Evolutionary conservation across 768 basidiomycete genomes (phyloP).

Genomic region (Boletus tomentosulus): DNA sequence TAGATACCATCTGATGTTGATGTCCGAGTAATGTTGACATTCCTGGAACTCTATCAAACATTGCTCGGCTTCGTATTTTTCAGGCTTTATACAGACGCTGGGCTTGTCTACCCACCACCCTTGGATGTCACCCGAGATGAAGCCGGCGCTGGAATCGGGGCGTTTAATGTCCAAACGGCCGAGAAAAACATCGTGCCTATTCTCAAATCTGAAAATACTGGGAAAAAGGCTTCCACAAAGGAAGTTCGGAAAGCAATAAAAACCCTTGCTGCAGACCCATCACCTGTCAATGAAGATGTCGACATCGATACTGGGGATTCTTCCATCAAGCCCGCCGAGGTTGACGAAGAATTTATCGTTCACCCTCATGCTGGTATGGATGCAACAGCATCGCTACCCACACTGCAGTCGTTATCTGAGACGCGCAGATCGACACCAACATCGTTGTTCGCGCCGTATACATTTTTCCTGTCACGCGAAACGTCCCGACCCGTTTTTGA

Average conservation of each 20-base stretch:
- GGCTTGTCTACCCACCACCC: slow-evolving; percentile 93
- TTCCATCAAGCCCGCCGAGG: slow-evolving; percentile 29
- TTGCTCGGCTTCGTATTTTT: slow-evolving; percentile 93
- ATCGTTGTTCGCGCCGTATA: slow-evolving; percentile 79
- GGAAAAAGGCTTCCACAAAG: slow-evolving; percentile 48
- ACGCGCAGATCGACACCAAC: slow-evolving; percentile 53
- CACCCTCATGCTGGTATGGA: slow-evolving; percentile 53
- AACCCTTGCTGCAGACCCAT: slow-evolving; percentile 32
- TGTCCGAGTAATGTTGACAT: slow-evolving; percentile 96
- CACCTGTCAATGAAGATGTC: slow-evolving; percentile 31
- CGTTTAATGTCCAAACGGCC: slow-evolving; percentile 69
- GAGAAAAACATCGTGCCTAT: slow-evolving; percentile 21
- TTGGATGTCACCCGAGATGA: slow-evolving; percentile 82
- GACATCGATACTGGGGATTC: slow-evolving; percentile 36
- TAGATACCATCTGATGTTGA: slow-evolving; percentile 95
- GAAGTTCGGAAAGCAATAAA: slow-evolving; percentile 50
- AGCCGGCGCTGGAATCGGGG: slow-evolving; percentile 80
- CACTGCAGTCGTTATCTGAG: slow-evolving; percentile 60
- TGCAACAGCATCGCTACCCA: slow-evolving; percentile 51
- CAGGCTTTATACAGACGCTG: slow-evolving; percentile 95
- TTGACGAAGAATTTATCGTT: slow-evolving; percentile 64
- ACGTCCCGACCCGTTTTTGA: slow-evolving; percentile 90
- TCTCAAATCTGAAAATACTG: slow-evolving; percentile 12
- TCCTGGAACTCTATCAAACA: slow-evolving; percentile 97
- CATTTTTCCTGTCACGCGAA: slow-evolving; percentile 93